Conservation (phyloP, 495 filamentous ascomycete species). For the Apiosordaria backusii region DNA sequence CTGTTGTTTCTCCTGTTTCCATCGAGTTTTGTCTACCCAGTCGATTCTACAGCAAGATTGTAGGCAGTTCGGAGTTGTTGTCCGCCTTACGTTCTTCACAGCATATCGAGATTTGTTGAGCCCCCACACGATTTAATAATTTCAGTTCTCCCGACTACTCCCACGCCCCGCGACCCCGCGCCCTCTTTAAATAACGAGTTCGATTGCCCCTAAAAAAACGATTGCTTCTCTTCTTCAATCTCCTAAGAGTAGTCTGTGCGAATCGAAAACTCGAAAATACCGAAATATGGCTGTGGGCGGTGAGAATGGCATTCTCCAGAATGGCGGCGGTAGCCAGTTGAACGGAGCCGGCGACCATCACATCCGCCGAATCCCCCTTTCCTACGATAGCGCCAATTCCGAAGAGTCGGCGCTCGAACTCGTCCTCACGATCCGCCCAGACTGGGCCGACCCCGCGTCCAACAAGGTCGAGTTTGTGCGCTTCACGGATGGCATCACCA, state of each 20-base stretch:
- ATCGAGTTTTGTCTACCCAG: not conserved
- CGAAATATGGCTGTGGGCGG: conserved; percentile 27
- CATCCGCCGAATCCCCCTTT: conserved; percentile 61
- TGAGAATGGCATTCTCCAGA: conserved; percentile 22
- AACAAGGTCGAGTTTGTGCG: conserved; percentile 82
- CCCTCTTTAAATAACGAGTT: not conserved
- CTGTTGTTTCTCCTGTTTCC: not conserved
- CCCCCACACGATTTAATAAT: conserved; percentile 6
- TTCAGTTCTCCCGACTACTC: not conserved
- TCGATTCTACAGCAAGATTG: too few relatives aligned
- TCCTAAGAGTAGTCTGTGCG: not conserved
- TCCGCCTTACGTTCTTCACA: not conserved
- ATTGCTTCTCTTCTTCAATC: not conserved
- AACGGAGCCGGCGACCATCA: conserved; percentile 27
- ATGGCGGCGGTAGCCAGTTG: conserved; percentile 21
- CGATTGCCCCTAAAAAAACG: not conserved
- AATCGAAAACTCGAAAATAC: not conserved
- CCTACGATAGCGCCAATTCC: conserved; percentile 71
- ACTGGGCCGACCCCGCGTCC: conserved; percentile 66
- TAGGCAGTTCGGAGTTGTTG: not conserved
- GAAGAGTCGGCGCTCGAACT: conserved; percentile 73
- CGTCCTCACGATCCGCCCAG: conserved; percentile 72
- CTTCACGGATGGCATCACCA: conserved; percentile 98
- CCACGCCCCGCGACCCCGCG: not conserved
- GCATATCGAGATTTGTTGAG: not conserved